Evolutionary conservation across 2,329 filamentous ascomycete species (phyloP).

Genomic region (Macrophomina phaseolina): DNA sequence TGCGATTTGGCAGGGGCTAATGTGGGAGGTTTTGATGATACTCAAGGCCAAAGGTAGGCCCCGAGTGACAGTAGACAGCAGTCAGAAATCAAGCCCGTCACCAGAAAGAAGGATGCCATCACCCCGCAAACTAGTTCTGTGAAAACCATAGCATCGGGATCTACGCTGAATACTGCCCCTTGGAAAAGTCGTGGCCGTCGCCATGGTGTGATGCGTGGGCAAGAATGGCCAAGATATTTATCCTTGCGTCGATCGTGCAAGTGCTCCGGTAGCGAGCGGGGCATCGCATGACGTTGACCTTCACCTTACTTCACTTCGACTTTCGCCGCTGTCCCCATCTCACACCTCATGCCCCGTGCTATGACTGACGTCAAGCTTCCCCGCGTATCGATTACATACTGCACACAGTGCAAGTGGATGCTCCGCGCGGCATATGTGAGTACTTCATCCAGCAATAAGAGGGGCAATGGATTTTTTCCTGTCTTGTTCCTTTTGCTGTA

Average conservation of each 20-base stretch:
- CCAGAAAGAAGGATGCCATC: too few species aligned
- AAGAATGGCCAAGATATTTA: conserved; percentile 7
- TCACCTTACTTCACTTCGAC: not conserved
- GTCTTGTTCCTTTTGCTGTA: not conserved
- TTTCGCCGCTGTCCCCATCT: not conserved
- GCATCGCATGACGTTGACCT: conserved; percentile 15
- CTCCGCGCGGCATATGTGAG: conserved; percentile 79
- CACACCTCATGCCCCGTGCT: not conserved
- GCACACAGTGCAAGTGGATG: conserved; percentile 95
- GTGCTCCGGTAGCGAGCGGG: not conserved
- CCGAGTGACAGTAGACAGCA: too few species aligned
- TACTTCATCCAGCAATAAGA: not conserved
- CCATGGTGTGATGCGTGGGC: too few species aligned
- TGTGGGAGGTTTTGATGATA: too few species aligned
- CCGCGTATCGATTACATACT: conserved; percentile 86
- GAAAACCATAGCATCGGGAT: too few species aligned
- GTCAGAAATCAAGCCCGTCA: too few species aligned
- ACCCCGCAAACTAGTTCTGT: too few species aligned
- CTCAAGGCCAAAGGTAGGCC: too few species aligned
- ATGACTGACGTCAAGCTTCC: conserved; percentile 58
- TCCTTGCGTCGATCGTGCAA: conserved; percentile 7
- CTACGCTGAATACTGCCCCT: too few species aligned
- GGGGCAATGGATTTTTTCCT: not conserved
- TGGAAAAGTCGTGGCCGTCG: not conserved
- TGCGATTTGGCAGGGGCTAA: too few species aligned